A percentile compares a stretch with the other conserved stretches of the same genome.
phyloP scores from a whole-genome alignment of 306 rosid genomes.

The Mimosa bimucronata region DNA sequence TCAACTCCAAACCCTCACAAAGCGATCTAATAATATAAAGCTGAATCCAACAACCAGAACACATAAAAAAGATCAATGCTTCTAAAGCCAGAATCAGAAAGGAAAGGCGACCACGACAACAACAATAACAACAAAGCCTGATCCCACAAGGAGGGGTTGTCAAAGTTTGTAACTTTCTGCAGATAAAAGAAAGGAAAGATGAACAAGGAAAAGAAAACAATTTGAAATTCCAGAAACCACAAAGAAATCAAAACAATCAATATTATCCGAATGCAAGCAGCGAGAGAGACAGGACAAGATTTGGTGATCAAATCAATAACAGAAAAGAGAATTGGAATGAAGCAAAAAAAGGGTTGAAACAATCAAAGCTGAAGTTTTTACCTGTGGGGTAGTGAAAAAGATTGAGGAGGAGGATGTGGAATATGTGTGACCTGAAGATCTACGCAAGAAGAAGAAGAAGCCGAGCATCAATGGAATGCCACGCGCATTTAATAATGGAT shows the following conservation, averaged over 20 bases:
- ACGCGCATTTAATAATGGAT: not conserved
- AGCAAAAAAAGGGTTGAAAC: not conserved
- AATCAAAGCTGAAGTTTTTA: not conserved
- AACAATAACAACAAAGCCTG: too few relatives aligned
- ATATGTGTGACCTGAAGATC: not conserved
- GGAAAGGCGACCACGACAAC: too few relatives aligned
- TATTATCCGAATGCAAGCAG: not conserved
- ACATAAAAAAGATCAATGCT: not conserved
- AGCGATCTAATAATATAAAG: not conserved
- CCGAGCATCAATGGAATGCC: not conserved
- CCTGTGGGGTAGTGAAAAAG: not conserved
- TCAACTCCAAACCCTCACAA: not conserved
- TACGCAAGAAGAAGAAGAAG: not conserved
- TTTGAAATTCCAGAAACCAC: not conserved
- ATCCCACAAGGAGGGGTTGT: too few relatives aligned
- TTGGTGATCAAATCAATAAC: not conserved
- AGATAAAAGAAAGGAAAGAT: too few relatives aligned
- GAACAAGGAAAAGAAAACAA: not conserved
- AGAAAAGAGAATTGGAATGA: not conserved
- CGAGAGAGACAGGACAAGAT: not conserved
- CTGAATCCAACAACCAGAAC: not conserved
- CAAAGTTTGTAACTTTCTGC: too few relatives aligned
- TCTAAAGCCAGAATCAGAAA: not conserved
- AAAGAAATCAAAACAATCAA: not conserved
- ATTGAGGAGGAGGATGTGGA: too few relatives aligned